A percentile compares a stretch with the other conserved stretches of the same genome.
Conservation (phyloP, 768 basidiomycete genomes). For the Hericium rajendrae region DNA sequence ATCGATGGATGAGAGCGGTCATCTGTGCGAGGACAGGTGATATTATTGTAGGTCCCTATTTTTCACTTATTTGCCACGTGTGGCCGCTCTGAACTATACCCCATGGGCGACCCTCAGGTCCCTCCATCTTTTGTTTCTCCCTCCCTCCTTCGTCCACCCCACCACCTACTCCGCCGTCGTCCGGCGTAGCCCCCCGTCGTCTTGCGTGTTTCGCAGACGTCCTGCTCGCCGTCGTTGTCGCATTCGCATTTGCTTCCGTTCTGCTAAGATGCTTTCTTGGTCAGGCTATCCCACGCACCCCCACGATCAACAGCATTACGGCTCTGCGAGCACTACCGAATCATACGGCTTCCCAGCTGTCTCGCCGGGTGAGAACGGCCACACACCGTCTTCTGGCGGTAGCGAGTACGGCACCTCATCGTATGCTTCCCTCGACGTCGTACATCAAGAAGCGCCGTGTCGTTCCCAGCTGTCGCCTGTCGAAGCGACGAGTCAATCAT, state of each 20-base stretch:
- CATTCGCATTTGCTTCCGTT: neutral
- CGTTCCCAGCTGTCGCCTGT: neutral
- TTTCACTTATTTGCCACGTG: neutral
- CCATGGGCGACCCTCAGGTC: neutral
- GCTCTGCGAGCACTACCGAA: neutral
- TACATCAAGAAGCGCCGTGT: neutral
- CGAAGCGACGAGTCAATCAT: neutral
- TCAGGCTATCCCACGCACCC: neutral
- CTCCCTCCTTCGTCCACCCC: neutral
- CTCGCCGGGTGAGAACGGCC: neutral
- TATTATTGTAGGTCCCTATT: neutral
- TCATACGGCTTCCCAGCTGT: neutral
- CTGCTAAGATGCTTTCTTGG: neutral
- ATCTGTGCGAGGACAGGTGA: neutral
- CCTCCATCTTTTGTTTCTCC: neutral
- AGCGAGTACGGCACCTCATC: neutral
- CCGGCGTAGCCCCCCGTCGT: neutral
- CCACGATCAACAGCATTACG: neutral
- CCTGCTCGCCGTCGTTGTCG: neutral
- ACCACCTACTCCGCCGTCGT: neutral
- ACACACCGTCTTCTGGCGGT: no score
- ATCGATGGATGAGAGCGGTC: neutral
- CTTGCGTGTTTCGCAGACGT: neutral
- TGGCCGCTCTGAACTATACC: neutral
- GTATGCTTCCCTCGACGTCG: neutral